Evolutionary conservation across 2,329 filamentous ascomycete genomes (phyloP), one percentile per base, ranked within the genome.

Genomic region (Calonectria crousiana): DNA sequence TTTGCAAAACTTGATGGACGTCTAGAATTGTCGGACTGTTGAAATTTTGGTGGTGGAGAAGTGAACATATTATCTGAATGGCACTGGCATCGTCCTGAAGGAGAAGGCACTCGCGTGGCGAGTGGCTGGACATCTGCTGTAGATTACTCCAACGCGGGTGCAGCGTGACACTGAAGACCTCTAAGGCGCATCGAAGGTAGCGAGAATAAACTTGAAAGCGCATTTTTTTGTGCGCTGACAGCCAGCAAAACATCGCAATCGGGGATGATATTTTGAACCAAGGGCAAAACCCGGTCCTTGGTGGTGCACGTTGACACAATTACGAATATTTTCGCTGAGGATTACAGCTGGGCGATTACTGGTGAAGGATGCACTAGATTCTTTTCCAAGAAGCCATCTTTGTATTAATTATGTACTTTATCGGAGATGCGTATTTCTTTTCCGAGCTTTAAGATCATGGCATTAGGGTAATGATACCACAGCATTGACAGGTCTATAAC

Each of bases 11-110:
- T 13, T 23, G 6, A 11, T n/a, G 18, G 3, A 5, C 2, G 36
- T 32, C 13, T 4, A n/a, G 18, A 23, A 11, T 1, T 6, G 0
- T 9, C 9, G 28, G 52, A 6, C 34, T 1, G 8, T 2, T 4
- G 20, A 2, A 9, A 28, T 34, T 34, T 20, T 6, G 18, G 9
- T 56, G 52, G 52, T 56, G 30, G n/a, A 56, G 8, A 14, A 34
- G 3, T 5, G 20, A 34, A 23, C 52, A 56, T 8, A 56, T 13
- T 3, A 36, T 6, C 2, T 10, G 18, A 18, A 56, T 56, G 1
- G 30, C 14, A 4, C 6, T 9, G 18, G 18, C 30, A 23, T 56
- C 52, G 20, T 56, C 30, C 20, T 56, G 20, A 3, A 18, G 18
- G 1, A 56, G 52, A 34, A 4, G n/a, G 8, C 16, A 2, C 36